Base-by-base conservation (phyloP, 176 grass and related monocot species). In the Zizania latifolia region DNA sequence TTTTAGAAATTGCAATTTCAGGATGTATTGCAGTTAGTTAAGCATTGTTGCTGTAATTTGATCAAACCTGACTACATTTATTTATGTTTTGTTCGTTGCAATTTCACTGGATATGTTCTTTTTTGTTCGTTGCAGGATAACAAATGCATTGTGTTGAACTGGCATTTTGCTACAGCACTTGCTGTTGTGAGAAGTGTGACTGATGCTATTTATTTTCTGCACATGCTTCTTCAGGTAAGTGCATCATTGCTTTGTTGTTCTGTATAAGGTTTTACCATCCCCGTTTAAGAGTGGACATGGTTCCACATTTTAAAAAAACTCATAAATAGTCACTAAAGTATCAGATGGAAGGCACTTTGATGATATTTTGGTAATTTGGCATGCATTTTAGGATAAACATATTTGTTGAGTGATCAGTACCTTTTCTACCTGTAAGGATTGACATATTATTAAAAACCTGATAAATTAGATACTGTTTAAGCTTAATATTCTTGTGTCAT, bases 181-280 rank as follows among this genome's bases (percentile, higher is more conserved):
- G 86, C 94, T 11, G 84, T 86, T 43, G 86, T 94, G 31, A 89
- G 94, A 82, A 98, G 94, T 69, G 51, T 98, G 37, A 94, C 94
- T 69, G 94, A 98, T 92, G 82, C 85, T 60, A 94, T 94, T 78
- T 98, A 98, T 85, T 81, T 94, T 35, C 55, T 94, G 8, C 94
- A 98, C 71, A 98, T 98, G 86, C 76, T 98, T 85, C 94, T 98
- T 89, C 94, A 98, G 88, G 94, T 93, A 85, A 90, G 68, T 63
- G 27, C 29, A 13, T 56, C 16, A 40, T 63, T 45, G 27, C 28
- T 54, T 48, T 64, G 22, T 48, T 83, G 10, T 23, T 88, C 29
- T 43, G 71, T 17, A 65, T 35, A 65, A 46, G 13, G 30, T 16
- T 31, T 77, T 51, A 45, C 17, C 7, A 51, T n/a, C 21, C 46